Base-by-base conservation (phyloP, 1,284 basidiomycete species). In the Gymnopus androsaceus region DNA sequence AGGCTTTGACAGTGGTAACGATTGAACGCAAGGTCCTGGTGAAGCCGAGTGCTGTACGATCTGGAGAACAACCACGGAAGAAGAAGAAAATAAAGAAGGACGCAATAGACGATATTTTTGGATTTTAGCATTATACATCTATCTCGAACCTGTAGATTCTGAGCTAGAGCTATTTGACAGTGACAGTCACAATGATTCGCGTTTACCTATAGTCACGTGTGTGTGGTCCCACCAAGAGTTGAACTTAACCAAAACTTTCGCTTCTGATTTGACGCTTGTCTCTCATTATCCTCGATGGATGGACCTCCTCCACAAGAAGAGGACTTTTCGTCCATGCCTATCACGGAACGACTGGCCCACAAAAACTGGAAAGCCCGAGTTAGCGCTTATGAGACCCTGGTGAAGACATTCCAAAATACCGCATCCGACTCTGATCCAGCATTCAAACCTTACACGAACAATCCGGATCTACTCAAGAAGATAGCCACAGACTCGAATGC, bases 351-450 rank as follows among this genome's bases (percentile, higher is more conserved):
- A 46, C 85, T 98, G 59, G 75, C 82, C 11, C 93, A 96, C 80
- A 98, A 98, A 83, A 95, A 96, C 68, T 99, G 96, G 96, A 99
- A 99, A 75, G 96, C 97, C 48, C 87, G 96, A 63, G 84, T 97
- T 64, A 94, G 87, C 67, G 97, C 87, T 55, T 99, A 99, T 72
- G 92, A 94, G 72, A 78, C 92, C 44, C 85, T 98, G 61, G 84
- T 90, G 75, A 88, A 91, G 73, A 84, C 83, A 57, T 95, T 96
- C 71, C 87, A 87, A 67, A 88, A 85, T 55, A 94, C 95, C 37
- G 88, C 89, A 61, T 94, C 93, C 49, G 96, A 98, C 69, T 84
- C 85, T 61, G 96, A 98, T 79, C 93, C 95, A 50, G 90, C 92
- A 46, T 99, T 99, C 79, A 87, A 85, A 65, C 92, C 93, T 23